A percentile compares a stretch with the other conserved stretches of the same genome.
phyloP scores from a whole-genome alignment of 495 filamentous ascomycete genomes.

The Aspergillus funiculosus region DNA sequence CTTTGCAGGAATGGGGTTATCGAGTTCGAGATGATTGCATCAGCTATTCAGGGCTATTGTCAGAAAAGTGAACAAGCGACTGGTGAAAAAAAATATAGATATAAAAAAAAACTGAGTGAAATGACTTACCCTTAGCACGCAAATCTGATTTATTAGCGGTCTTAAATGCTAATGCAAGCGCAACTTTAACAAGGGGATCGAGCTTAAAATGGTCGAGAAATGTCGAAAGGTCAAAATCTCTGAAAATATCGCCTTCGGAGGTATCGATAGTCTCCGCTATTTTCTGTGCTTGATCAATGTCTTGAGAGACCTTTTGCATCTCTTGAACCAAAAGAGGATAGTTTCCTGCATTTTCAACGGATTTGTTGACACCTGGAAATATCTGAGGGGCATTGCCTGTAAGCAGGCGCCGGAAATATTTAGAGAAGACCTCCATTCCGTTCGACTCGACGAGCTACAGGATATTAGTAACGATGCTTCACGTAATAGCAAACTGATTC shows the following conservation, averaged over 20 bases:
- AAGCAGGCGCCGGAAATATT: slow-evolving; percentile 85
- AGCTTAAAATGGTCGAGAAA: slow-evolving; percentile 94
- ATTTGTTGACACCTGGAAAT: slow-evolving; percentile 67
- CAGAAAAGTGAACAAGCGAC: slow-evolving; percentile 20
- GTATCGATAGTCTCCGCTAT: slow-evolving; percentile 91
- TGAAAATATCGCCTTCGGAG: slow-evolving; percentile 81
- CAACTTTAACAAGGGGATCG: slow-evolving; percentile 76
- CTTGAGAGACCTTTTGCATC: slow-evolving; percentile 75
- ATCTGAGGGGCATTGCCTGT: slow-evolving; percentile 79
- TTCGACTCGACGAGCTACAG: slow-evolving; percentile 80
- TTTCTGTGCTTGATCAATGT: slow-evolving; percentile 74
- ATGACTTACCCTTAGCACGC: slow-evolving; percentile 73
- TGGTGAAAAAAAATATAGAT: too few relatives aligned
- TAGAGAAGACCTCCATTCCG: slow-evolving; percentile 94
- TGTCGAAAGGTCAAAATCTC: slow-evolving; percentile 85
- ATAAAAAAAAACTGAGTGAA: slow-evolving; percentile 1
- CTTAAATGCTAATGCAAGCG: slow-evolving; percentile 87
- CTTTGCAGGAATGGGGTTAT: slow-evolving; percentile 68
- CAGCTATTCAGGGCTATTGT: slow-evolving; percentile 53
- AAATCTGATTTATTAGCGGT: slow-evolving; percentile 70
- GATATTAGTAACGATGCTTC: slow-evolving; percentile 16
- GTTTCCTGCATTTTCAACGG: slow-evolving; percentile 66
- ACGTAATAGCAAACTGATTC: not conserved
- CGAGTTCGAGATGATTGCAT: slow-evolving; percentile 72
- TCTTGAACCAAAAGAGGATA: slow-evolving; percentile 76